Base-by-base conservation (phyloP, 2,329 filamentous ascomycete species). In the Elsinoe arachidis region DNA sequence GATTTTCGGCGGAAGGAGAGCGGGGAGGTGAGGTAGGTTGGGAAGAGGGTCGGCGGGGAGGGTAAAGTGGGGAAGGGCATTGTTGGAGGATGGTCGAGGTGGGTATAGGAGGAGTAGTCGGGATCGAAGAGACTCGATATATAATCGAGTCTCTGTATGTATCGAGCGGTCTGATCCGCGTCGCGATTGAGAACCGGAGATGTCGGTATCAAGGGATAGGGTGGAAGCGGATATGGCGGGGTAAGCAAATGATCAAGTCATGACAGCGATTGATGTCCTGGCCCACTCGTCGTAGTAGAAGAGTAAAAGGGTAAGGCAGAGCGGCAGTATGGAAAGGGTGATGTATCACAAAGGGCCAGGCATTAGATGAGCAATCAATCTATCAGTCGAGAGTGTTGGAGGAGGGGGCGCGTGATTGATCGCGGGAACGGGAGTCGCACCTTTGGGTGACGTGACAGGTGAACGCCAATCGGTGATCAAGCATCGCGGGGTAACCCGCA, bases 11-110 rank as follows among this genome's bases (percentile, higher is more conserved):
- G 74, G 66, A 80, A 79, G 11, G 76, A 71, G 3, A 74, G 66
- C 12, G 76, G 73, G 7, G 76, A 75, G 56, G 79, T 68, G 44
- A 81, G 71, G 63, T 78, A 81, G 38, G 73, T 75, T 14, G 78
- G 77, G 67, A 81, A 80, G 61, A 75, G 61, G 12, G 70, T 62
- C 34, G 71, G 63, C 23, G 70, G 66, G 10, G 68, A 66, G 21
- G 68, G 63, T 33, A 66, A 47, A 34, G 55, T 63, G 17, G 64
- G 59, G 58, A 66, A 64, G 10, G 64, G 67, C 61, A 61, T 59
- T 19, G 39, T 44, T 17, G 12, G 26, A 2, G 14, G 51, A 14
- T 12, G 5, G 53, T 7, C 1, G 17, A 21, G 17, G 19, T 26
- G 1, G 33, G 3, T 14, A 34, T 19, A 5, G 10, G 15, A 21